These are phyloP conservation scores for Hypoxylon sp. DNA, from an alignment of 2,329 filamentous ascomycete genomes.

Conservation along the genomic window DNA sequence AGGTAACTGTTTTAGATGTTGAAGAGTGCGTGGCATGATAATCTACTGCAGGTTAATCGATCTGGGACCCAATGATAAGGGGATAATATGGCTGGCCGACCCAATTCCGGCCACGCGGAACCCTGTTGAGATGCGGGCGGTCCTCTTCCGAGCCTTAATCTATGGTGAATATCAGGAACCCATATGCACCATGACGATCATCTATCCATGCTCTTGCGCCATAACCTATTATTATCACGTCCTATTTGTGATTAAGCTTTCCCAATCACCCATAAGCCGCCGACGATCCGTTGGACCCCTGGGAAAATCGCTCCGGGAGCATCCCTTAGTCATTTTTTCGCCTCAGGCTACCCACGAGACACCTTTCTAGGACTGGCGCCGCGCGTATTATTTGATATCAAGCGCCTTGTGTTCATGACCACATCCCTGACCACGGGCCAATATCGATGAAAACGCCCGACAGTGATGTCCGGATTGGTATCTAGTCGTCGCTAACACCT, in stretches of 20 bases:
- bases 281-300: conserved; percentile 41
- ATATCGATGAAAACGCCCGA: conserved; percentile 15
- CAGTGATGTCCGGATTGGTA: conserved; percentile 30
- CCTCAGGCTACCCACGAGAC: conserved; percentile 16
- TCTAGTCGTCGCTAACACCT: conserved; percentile 20
- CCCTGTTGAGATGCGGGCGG: conserved; percentile 37
- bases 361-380: conserved; percentile 17
- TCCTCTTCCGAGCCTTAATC: conserved; percentile 42
- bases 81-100: conserved; percentile 9
- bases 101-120: conserved; percentile 35
- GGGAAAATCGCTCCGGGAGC: conserved; percentile 28
- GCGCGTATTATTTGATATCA: conserved; percentile 32
- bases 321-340: conserved; percentile 35
- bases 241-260: conserved; percentile 35
- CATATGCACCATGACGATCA: conserved; percentile 42
- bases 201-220: conserved; percentile 39
- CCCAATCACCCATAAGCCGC: conserved; percentile 30
- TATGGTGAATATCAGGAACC: conserved; percentile 43
- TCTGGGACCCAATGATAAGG: conserved; percentile 20
- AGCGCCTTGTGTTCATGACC: conserved; percentile 10
- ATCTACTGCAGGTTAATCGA: conserved; percentile 19
- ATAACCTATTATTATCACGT: conserved; percentile 38
- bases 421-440: conserved; percentile 5
- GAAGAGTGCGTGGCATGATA: conserved; percentile 22
- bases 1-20: conserved; percentile 24